These are phyloP conservation scores for Fraxinus angustifolia DNA, from an alignment of 305 asterid genomes.

Conservation along the genomic window DNA sequence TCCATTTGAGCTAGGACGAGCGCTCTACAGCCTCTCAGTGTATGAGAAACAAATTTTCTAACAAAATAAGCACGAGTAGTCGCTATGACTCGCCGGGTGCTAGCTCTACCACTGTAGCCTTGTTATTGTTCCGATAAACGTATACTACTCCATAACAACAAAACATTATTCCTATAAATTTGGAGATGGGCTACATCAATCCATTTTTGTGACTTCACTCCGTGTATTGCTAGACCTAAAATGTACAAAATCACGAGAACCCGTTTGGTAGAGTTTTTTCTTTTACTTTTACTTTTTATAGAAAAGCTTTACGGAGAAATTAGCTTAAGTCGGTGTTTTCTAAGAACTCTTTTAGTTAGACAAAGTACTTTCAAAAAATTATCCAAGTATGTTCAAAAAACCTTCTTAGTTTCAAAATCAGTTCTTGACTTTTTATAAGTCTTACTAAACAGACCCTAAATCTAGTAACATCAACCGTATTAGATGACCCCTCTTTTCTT, in stretches of 20 bases:
- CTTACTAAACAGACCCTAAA: neutral
- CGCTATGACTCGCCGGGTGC: too few species aligned
- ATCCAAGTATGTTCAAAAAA: too few species aligned
- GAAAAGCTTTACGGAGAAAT: neutral
- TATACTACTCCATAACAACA: neutral
- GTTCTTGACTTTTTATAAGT: neutral
- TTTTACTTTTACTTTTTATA: neutral
- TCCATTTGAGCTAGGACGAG: too few species aligned
- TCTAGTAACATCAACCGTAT: neutral
- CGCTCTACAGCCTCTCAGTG: too few species aligned
- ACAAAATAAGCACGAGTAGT: too few species aligned
- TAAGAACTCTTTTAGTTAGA: neutral
- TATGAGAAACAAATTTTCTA: too few species aligned
- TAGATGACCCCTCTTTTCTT: neutral
- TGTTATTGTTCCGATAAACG: neutral
- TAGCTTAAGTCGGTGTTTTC: neutral
- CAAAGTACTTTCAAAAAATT: neutral
- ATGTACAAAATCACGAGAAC: neutral
- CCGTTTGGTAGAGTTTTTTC: neutral
- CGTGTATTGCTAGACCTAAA: neutral
- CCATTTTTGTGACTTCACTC: neutral
- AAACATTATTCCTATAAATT: neutral
- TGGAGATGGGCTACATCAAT: neutral
- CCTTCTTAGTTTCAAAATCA: too few species aligned
- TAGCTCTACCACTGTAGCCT: too few species aligned